Conservation (phyloP, 805 yeast genomes). For the Wickerhamia fluorescens region DNA sequence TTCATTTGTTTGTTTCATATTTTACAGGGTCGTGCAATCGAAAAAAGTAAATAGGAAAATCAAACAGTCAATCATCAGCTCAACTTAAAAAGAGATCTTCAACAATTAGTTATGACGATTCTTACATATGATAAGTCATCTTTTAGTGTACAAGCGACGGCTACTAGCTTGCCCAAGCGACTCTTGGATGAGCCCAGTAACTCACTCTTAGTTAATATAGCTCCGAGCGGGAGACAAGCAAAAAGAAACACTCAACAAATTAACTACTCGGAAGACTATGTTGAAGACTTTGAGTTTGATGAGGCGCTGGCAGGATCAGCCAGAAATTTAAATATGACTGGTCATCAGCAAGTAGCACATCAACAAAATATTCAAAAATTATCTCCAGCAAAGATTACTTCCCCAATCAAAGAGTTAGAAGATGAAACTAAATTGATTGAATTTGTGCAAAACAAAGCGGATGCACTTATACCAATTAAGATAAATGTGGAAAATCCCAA, state of each 20-base stretch:
- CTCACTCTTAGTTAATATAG: constrained; percentile 57
- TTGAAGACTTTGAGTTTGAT: constrained; percentile 23
- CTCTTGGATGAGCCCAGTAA: constrained; percentile 62
- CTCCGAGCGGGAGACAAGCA: constrained; percentile 70
- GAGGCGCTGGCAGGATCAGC: constrained; percentile 13
- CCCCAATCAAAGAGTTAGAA: constrained; percentile 15
- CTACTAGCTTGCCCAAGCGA: constrained; percentile 69
- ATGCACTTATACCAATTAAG: constrained; percentile 58
- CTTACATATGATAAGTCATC: constrained; percentile 14
- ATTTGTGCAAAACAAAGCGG: constrained; percentile 25
- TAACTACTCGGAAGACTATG: constrained; percentile 53
- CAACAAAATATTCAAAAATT: constrained; percentile 24
- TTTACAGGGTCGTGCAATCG: no score
- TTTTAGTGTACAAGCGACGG: constrained; percentile 66
- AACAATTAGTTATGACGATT: constrained; percentile 8
- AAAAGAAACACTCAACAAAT: constrained; percentile 65
- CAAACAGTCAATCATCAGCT: no score
- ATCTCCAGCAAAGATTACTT: constrained; percentile 18
- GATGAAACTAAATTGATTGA: constrained; percentile 15
- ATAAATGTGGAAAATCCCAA: constrained; percentile 54
- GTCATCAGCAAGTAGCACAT: constrained; percentile 23
- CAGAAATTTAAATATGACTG: constrained; percentile 9
- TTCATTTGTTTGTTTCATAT: no score
- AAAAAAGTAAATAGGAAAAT: no score
- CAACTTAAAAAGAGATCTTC: no score